Conservation (phyloP, 305 asterid genomes). For the Fraxinus nigra region DNA sequence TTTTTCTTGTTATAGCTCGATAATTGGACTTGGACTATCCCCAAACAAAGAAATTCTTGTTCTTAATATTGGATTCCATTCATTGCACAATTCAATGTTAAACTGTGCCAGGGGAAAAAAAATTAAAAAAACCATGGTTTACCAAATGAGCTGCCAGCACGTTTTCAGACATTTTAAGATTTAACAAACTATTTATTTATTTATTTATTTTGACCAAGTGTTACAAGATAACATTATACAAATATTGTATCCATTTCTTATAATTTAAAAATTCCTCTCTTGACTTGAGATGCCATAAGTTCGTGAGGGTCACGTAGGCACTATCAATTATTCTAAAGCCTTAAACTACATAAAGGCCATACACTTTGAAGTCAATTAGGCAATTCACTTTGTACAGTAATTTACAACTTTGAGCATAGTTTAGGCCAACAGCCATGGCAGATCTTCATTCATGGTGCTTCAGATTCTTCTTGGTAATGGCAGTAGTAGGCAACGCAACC, state of each 20-base stretch:
- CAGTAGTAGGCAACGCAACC: conserved; percentile 7
- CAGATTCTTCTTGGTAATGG: conserved; percentile 22
- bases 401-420: neutral
- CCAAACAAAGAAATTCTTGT: neutral
- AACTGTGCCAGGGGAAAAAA: neutral
- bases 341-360: conserved; percentile 33
- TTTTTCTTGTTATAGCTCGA: neutral
- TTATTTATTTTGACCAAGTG: neutral
- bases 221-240: neutral
- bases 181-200: neutral
- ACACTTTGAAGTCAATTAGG: conserved; percentile 23
- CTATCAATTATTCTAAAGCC: neutral
- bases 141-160: conserved; percentile 21
- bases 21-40: neutral
- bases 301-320: conserved; percentile 56
- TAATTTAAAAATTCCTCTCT: neutral
- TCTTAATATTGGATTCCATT: neutral
- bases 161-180: conserved; percentile 15
- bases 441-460: conserved; percentile 26
- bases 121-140: neutral
- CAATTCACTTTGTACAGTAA: conserved; percentile 1
- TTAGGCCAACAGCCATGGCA: conserved; percentile 32
- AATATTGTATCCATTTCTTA: neutral
- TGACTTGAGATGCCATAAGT: conserved; percentile 25
- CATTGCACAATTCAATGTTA: neutral